Percentiles rank a stretch among this genome's conserved stretches.
Evolutionary conservation across 768 basidiomycete genomes (phyloP).

Genomic region (Boletus reticuloceps): DNA sequence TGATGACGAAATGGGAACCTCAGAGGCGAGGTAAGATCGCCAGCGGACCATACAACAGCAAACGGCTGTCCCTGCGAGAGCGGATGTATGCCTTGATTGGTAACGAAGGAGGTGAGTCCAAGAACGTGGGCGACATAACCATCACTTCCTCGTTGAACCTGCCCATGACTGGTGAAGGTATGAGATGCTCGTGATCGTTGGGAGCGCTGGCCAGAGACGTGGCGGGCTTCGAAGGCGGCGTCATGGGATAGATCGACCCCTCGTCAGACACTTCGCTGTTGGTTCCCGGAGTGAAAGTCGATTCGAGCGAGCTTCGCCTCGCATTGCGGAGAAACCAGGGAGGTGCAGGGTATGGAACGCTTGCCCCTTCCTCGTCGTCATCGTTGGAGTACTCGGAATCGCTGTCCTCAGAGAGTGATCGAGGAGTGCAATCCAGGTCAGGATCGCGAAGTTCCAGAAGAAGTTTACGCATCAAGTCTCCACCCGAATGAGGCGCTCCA

Average conservation of each 20-base stretch:
- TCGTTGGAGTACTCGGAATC: not conserved
- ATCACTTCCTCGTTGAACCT: no score
- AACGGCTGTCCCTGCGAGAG: conserved; percentile 2
- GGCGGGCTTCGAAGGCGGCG: no score
- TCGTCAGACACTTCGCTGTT: no score
- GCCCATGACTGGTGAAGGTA: no score
- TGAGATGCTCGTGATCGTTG: no score
- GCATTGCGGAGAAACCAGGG: not conserved
- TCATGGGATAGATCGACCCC: no score
- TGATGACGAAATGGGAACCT: not conserved
- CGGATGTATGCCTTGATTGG: conserved; percentile 1
- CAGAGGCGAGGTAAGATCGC: not conserved
- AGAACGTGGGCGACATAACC: no score
- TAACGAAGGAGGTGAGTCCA: conserved; percentile 1
- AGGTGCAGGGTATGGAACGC: not conserved
- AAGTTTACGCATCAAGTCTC: conserved; percentile 12
- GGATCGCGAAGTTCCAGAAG: conserved; percentile 17
- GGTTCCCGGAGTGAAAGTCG: no score
- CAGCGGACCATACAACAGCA: not conserved
- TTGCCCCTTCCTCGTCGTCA: not conserved
- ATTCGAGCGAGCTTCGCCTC: no score
- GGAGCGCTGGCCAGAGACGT: no score
- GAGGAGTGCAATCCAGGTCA: conserved; percentile 4
- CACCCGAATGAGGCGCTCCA: not conserved
- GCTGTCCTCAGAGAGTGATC: conserved; percentile 1